Base-by-base conservation (phyloP, 2,329 filamentous ascomycete genomes). In the Calonectria multiphialidica region DNA sequence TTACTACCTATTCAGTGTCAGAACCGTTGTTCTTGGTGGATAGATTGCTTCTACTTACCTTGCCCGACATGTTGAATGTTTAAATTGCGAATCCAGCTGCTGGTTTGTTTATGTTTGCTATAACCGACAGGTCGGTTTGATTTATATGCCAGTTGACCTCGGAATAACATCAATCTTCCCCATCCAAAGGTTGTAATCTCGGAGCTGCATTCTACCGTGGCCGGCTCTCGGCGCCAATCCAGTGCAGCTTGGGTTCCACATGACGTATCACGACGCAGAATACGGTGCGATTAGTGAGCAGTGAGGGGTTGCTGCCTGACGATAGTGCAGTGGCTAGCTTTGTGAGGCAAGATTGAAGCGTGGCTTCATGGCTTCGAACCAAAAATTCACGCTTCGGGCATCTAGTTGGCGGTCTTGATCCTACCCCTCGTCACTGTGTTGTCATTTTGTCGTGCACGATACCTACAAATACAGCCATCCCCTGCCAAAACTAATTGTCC, bases 1-100 rank as follows among this genome's bases (percentile, higher is more conserved):
- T 79, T 10, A 81, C 80, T 23, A 83, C 71, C 82, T 84, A n/a
- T 30, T 23, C 15, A 16, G 15, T n/a, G 53, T 59, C 10, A 49
- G 63, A 44, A 9, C 10, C 6, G 2, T 3, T 21, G 6, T 8
- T 2, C 28, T 6, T 15, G 12, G 25, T 5, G 15, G 1, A 30
- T 28, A 4, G 10, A 12, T 9, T 15, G 7, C 13, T 30, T n/a
- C 7, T 25, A 15, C 50, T 49, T 49, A 37, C 69, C 42, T 71
- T 71, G 40, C 69, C 64, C n/a, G 64, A 42, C 69, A 71, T 71
- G 15, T 3, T 64, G 15, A 45, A 28, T 15, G 12, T 23, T 40
- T n/a, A n/a, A n/a, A n/a, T n/a, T n/a, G n/a, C n/a, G n/a, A n/a
- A n/a, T n/a, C n/a, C n/a, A n/a, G n/a, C n/a, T n/a, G n/a, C n/a